Percentiles rank a stretch among this genome's conserved stretches.
Conservation (phyloP, 164 flowering plant genomes). For the Annona cherimola region DNA sequence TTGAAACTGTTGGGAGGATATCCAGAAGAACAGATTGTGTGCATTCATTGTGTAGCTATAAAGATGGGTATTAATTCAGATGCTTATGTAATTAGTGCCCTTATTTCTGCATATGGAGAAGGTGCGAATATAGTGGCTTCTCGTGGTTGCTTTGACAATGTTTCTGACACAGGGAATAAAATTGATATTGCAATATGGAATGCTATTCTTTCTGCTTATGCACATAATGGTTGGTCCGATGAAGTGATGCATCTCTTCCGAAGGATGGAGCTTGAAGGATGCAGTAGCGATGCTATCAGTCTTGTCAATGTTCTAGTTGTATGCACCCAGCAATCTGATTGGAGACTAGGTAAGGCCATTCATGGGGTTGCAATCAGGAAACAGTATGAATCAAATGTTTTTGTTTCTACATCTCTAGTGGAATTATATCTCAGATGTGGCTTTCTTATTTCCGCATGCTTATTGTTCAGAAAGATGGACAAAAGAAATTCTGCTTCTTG, state of each 20-base stretch:
- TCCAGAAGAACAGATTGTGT: conserved; percentile 2
- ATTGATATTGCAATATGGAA: conserved; percentile 3
- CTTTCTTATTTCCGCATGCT: conserved; percentile 2
- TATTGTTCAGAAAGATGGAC: conserved; percentile 6
- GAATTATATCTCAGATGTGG: conserved; percentile 7
- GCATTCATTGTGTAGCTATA: conserved; percentile 12
- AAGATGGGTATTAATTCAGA: conserved; percentile 3
- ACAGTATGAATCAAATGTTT: conserved; percentile 3
- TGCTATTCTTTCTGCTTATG: conserved; percentile 7
- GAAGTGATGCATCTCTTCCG: conserved; percentile 5
- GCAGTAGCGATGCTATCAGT: conserved; percentile 3
- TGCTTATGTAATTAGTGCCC: conserved; percentile 9
- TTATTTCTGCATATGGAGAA: conserved; percentile 8
- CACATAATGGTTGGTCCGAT: neutral
- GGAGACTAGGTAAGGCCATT: conserved; percentile 6
- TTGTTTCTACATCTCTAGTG: conserved; percentile 4
- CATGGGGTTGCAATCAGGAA: conserved; percentile 11
- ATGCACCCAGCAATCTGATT: conserved; percentile 2
- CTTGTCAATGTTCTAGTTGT: conserved; percentile 5
- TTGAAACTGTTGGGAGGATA: conserved; percentile 5
- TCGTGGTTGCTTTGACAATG: conserved; percentile 6
- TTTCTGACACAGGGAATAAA: neutral
- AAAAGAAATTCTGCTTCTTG: conserved; percentile 6
- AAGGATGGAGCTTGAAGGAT: neutral
- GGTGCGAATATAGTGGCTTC: conserved; percentile 3